These are phyloP conservation scores for Tritrichomonas musculus DNA, from an alignment of 208 protist genomes.

Conservation along the genomic window DNA sequence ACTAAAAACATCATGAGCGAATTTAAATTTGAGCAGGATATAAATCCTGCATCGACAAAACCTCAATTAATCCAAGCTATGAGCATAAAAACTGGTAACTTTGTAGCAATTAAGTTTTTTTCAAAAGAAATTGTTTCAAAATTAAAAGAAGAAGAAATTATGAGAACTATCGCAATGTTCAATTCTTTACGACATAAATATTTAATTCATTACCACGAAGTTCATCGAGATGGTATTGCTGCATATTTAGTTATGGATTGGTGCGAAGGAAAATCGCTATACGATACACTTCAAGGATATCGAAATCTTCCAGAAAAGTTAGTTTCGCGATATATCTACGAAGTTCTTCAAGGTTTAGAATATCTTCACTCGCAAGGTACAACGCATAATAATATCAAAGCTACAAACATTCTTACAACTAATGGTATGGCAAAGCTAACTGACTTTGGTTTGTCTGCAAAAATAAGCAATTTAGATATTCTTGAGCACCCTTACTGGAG, in stretches of 20 bases:
- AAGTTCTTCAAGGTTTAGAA: conserved; percentile 8
- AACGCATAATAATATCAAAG: background rate
- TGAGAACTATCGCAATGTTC: background rate
- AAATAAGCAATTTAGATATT: background rate
- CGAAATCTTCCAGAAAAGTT: conserved; percentile 20
- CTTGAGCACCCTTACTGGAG: background rate
- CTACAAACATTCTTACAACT: background rate
- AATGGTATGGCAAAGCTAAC: background rate
- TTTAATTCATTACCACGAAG: background rate
- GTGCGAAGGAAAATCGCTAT: background rate
- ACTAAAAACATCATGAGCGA: too few relatives aligned
- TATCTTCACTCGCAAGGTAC: background rate
- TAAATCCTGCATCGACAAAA: background rate
- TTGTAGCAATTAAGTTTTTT: conserved; percentile 22
- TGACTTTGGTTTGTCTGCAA: conserved; percentile 5
- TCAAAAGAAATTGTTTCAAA: background rate
- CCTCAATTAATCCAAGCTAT: background rate
- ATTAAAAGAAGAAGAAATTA: background rate
- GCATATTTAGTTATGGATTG: background rate
- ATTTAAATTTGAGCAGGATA: background rate
- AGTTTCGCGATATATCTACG: background rate
- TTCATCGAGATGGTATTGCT: background rate
- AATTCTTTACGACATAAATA: background rate
- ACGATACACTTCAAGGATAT: background rate
- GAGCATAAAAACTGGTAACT: background rate